Evolutionary conservation across 768 basidiomycete species (phyloP).

Genomic region (Rhodotorula babjevae): DNA sequence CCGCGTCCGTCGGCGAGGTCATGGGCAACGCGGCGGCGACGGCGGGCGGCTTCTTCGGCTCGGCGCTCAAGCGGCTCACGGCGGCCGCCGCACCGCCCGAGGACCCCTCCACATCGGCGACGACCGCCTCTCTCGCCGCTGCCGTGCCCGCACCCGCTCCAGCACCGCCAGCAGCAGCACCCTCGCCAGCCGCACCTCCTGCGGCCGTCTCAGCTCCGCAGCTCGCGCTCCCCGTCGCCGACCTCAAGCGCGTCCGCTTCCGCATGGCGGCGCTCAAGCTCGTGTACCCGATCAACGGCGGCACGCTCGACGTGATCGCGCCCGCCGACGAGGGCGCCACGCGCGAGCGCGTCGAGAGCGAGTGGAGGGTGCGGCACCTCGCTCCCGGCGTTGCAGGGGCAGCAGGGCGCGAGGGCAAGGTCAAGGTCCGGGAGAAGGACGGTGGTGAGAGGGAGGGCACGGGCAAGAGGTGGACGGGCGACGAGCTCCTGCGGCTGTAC

Average conservation of each 20-base stretch:
- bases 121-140: background rate
- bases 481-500: constrained; percentile 66
- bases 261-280: constrained; percentile 75
- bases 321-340: constrained; percentile 72
- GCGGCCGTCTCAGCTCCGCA: background rate
- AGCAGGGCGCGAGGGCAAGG: constrained; percentile 63
- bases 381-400: too few relatives aligned
- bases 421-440: constrained; percentile 41
- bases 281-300: constrained; percentile 80
- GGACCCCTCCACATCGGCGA: background rate
- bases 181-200: background rate
- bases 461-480: constrained; percentile 68
- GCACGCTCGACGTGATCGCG: constrained; percentile 55
- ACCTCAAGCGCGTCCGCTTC: constrained; percentile 84
- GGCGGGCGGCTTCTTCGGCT: constrained; percentile 27
- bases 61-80: constrained; percentile 18
- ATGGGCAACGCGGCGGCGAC: constrained; percentile 13
- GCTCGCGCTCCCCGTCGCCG: constrained; percentile 44
- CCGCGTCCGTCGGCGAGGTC: constrained; percentile 7
- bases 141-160: background rate
- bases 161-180: background rate
- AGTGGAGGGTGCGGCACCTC: constrained; percentile 59
- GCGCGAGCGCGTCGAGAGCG: constrained; percentile 61
- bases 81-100: constrained; percentile 1
- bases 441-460: constrained; percentile 36